These are phyloP conservation scores for Castanospermum australe DNA, from an alignment of 306 rosid genomes.

Conservation along the genomic window DNA sequence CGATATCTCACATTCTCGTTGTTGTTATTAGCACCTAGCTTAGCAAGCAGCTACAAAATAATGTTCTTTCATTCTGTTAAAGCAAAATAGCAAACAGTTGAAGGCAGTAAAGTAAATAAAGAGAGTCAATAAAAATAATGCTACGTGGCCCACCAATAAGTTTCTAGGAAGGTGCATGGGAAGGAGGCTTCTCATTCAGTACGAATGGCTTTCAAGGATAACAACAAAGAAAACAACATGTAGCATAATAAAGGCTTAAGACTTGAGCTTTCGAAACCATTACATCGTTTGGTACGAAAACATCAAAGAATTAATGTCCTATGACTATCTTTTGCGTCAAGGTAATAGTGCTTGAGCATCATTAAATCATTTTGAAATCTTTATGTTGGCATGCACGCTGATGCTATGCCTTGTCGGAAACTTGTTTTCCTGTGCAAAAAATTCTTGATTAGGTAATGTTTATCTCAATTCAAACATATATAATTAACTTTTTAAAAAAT, in stretches of 20 bases:
- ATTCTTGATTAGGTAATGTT: too few species aligned
- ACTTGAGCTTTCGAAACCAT: neutral
- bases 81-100: neutral
- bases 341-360: neutral
- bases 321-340: too few species aligned
- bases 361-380: neutral
- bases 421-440: neutral
- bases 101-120: neutral
- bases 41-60: neutral
- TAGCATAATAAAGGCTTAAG: neutral
- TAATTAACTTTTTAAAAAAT: too few species aligned
- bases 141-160: conserved; percentile 31
- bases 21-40: neutral
- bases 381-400: conserved; percentile 6
- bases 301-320: neutral
- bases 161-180: conserved; percentile 55
- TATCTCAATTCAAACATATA: too few species aligned
- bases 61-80: neutral
- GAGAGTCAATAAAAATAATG: conserved; percentile 13
- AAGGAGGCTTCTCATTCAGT: conserved; percentile 33
- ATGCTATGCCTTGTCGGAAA: conserved; percentile 12
- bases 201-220: conserved; percentile 12
- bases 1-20: conserved; percentile 24
- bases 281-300: neutral
- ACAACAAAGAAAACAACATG: conserved; percentile 18